These are phyloP conservation scores for Botrytis deweyae DNA, from an alignment of 2,329 filamentous ascomycete species.

Conservation along the genomic window DNA sequence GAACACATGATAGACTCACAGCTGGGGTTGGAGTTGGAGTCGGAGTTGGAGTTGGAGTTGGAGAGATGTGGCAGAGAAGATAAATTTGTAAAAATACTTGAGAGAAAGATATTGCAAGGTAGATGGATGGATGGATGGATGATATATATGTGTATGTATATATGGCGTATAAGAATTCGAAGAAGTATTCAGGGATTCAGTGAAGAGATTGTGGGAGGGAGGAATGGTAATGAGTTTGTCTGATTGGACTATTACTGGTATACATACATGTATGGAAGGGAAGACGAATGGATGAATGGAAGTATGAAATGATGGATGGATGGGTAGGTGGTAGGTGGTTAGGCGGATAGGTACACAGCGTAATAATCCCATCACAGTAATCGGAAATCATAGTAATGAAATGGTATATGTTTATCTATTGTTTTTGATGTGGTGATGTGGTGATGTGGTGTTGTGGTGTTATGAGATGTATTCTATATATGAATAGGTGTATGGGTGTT, in stretches of 20 bases:
- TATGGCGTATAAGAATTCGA: not conserved
- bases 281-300: not conserved
- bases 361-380: not conserved
- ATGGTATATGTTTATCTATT: not conserved
- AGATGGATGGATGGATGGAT: not conserved
- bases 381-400: not conserved
- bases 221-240: not conserved
- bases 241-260: not conserved
- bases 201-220: not conserved
- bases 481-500: too few relatives aligned
- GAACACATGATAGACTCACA: not conserved
- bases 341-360: not conserved
- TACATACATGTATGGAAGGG: not conserved
- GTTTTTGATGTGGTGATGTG: too few relatives aligned
- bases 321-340: too few relatives aligned
- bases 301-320: not conserved
- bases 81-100: not conserved
- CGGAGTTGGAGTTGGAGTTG: too few relatives aligned
- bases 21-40: not conserved
- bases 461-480: too few relatives aligned
- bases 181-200: not conserved
- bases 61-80: not conserved
- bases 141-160: not conserved
- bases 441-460: too few relatives aligned
- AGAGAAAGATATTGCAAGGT: not conserved